phyloP scores from a whole-genome alignment of 345 rosid species.

The Durio zibethinus region DNA sequence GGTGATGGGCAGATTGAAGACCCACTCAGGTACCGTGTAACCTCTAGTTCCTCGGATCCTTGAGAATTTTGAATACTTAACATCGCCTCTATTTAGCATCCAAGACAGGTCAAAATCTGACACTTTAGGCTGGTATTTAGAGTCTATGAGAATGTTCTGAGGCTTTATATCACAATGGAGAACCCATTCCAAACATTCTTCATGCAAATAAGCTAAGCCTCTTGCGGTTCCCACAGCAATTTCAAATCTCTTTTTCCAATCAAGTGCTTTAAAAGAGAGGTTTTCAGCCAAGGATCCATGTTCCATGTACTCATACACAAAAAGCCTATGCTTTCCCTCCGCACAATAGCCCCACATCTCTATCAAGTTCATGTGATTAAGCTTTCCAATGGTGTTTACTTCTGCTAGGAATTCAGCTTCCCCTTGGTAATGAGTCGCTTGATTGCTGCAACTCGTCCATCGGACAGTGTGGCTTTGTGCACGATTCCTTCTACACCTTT shows the following conservation, averaged over 20 bases:
- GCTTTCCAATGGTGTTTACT: constrained; percentile 36
- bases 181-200: constrained; percentile 41
- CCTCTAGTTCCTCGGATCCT: constrained; percentile 33
- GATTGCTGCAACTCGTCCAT: constrained; percentile 24
- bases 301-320: constrained; percentile 28
- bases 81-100: constrained; percentile 16
- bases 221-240: constrained; percentile 30
- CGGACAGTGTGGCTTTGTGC: constrained; percentile 23
- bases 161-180: constrained; percentile 39
- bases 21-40: constrained; percentile 34
- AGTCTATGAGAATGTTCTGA: constrained; percentile 30
- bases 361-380: constrained; percentile 38
- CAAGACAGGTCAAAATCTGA: constrained; percentile 29
- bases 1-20: constrained; percentile 26
- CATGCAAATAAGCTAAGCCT: constrained; percentile 38
- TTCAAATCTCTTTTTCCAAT: constrained; percentile 23
- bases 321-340: constrained; percentile 27
- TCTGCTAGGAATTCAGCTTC: constrained; percentile 41
- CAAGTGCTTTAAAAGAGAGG: constrained; percentile 17
- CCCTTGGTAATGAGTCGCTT: constrained; percentile 25
- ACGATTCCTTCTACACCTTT: constrained; percentile 31
- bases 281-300: constrained; percentile 16
- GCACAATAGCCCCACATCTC: constrained; percentile 36
- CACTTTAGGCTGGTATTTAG: constrained; percentile 17
- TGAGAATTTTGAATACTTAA: neutral